Conservation (phyloP, 179 eudicot genomes). For the Vitellaria paradoxa region DNA sequence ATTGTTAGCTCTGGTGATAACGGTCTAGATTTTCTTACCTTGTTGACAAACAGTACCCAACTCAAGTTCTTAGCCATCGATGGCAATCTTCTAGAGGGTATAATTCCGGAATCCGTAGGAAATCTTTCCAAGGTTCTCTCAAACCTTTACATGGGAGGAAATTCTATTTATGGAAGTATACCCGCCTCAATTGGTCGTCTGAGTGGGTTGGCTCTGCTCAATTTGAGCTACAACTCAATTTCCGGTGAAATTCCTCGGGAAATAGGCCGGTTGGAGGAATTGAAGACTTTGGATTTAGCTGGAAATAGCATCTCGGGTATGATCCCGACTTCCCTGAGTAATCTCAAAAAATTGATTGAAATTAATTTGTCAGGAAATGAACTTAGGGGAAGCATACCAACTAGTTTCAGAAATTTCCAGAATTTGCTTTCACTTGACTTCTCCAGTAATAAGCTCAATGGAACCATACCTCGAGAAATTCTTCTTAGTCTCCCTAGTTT, state of each 20-base stretch:
- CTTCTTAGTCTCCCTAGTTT: slow-evolving; percentile 31
- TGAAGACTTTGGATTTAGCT: slow-evolving; percentile 18
- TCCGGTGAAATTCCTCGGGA: slow-evolving; percentile 32
- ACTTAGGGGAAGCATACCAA: slow-evolving; percentile 33
- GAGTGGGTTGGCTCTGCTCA: slow-evolving; percentile 21
- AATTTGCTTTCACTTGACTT: slow-evolving; percentile 39
- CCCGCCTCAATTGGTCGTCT: slow-evolving; percentile 32
- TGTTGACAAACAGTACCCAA: slow-evolving; percentile 38
- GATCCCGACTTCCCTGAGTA: slow-evolving; percentile 31
- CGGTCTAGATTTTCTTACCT: slow-evolving; percentile 43
- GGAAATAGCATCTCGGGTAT: slow-evolving; percentile 25
- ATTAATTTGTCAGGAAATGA: slow-evolving; percentile 34
- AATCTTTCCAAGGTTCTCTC: slow-evolving; percentile 46
- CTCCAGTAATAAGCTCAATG: slow-evolving; percentile 49
- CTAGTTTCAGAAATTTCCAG: slow-evolving; percentile 20
- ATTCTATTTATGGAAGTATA: slow-evolving; percentile 34
- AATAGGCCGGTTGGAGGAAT: slow-evolving; percentile 23
- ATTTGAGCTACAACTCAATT: slow-evolving; percentile 23
- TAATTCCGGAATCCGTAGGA: slow-evolving; percentile 52
- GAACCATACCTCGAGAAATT: slow-evolving; percentile 41
- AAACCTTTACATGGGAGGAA: slow-evolving; percentile 43
- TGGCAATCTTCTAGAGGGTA: slow-evolving; percentile 47
- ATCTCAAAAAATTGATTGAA: slow-evolving; percentile 16
- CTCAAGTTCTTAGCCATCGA: slow-evolving; percentile 48
- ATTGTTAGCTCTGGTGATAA: slow-evolving; percentile 35